Base-by-base conservation (phyloP, 1,284 basidiomycete genomes). In the Microbotryomycetes sp. region DNA sequence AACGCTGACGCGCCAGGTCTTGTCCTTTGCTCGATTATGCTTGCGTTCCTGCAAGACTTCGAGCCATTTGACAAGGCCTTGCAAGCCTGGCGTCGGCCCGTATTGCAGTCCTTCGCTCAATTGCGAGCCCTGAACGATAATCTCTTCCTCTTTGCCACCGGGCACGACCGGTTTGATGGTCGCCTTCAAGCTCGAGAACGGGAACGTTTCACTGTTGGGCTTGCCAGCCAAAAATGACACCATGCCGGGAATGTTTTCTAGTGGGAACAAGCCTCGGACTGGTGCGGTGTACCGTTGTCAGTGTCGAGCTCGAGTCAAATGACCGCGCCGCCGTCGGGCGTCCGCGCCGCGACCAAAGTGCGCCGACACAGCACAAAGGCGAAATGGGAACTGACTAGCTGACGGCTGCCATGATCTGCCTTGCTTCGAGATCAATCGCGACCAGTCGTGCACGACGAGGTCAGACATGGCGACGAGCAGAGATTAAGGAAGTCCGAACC, bases 201-300 rank as follows among this genome's bases (percentile, higher is more conserved):
- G 93, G 77, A 97, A 97, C 18, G 89, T 89, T 4, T 80, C 77
- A n/a, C 86, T 82, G 73, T 94, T 94, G 27, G 94, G 94, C 76
- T 79, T 79, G 35, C 81, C 81, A 11, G 81, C 80, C 24, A 78
- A 82, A 61, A 96, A 80, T 18, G 90, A 92, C 59, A 97, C 86
- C 65, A 94, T 77, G 3, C 88, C 89, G 0, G 90, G 89, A 2
- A 77, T 80, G 23, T 77, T 76, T 76, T 97, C 92, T 49, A 91
- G 80, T 0, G 85, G 88, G 70, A 86, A 82, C 30, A 97, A 81
- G 1, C 79, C 78, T 51, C 82, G 79, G 64, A 83, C 81, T 78
- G 73, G 54, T n/a, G 64, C 59, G 13, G 62, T 56, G 27, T 59
- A 67, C 21, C 3, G 5, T n/a, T 2, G 23, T 2, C 11, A 7